phyloP scores from a whole-genome alignment of 345 rosid genomes.

The Fremontodendron californicum region DNA sequence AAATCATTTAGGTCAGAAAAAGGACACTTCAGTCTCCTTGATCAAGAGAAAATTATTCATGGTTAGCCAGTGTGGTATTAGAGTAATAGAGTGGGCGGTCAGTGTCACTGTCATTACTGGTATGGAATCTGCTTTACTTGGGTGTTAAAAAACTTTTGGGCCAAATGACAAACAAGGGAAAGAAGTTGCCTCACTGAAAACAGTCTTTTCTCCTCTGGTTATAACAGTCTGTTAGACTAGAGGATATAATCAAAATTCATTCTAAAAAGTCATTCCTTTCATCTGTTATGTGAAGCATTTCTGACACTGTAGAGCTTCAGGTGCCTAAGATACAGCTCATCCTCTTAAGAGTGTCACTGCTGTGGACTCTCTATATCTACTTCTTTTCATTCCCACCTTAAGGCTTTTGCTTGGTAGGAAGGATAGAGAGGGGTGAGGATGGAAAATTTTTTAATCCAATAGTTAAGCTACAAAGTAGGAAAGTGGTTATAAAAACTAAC shows the following conservation, averaged over 20 bases:
- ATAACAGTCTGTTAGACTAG: neutral
- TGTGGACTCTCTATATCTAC: neutral
- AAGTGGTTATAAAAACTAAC: no score
- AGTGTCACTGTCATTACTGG: neutral
- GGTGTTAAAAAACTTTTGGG: neutral
- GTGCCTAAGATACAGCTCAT: neutral
- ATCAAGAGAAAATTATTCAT: neutral
- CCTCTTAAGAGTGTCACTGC: neutral
- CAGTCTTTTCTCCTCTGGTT: neutral
- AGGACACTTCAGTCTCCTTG: neutral
- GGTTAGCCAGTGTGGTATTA: neutral
- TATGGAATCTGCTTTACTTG: neutral
- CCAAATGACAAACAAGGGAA: neutral
- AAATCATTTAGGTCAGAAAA: neutral
- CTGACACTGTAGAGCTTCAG: neutral
- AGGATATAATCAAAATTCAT: neutral
- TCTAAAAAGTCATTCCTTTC: neutral
- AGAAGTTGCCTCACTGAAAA: neutral
- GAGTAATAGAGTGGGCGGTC: neutral
- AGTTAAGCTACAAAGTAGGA: no score
- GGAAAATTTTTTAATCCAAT: no score
- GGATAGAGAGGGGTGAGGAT: no score
- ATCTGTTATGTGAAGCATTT: neutral
- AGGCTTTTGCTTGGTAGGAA: neutral
- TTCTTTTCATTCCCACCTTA: neutral